phyloP scores from a whole-genome alignment of 2,329 filamentous ascomycete species.

The Falciphora oryzae region DNA sequence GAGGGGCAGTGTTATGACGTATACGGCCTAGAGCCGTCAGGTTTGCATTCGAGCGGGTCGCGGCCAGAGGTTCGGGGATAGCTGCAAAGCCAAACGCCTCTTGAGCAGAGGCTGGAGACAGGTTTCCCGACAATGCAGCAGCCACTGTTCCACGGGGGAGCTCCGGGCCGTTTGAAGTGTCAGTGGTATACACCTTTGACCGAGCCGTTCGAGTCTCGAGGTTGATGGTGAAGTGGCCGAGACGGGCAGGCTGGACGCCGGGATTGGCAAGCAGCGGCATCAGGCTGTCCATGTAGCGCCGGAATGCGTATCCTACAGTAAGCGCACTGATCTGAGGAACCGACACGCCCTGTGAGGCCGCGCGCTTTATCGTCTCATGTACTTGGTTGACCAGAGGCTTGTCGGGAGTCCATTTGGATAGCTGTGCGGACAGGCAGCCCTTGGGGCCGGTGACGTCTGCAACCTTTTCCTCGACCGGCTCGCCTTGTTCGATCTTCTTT shows the following conservation, averaged over 20 bases:
- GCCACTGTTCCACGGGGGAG: constrained; percentile 2
- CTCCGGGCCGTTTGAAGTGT: background rate
- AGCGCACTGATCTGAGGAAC: constrained; percentile 30
- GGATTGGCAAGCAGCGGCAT: constrained; percentile 25
- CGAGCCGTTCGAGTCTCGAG: constrained; percentile 2
- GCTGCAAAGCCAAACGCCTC: constrained; percentile 3
- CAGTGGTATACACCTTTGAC: constrained; percentile 1
- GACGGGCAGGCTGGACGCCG: constrained; percentile 33
- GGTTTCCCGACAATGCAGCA: background rate
- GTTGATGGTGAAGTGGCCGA: constrained; percentile 33
- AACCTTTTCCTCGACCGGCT: constrained; percentile 14
- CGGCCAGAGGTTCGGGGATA: constrained; percentile 4
- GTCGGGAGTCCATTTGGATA: constrained; percentile 25
- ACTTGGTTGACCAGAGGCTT: constrained; percentile 29
- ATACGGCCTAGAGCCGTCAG: constrained; percentile 7
- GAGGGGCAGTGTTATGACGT: background rate
- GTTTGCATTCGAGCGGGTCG: constrained; percentile 1
- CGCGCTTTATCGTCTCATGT: constrained; percentile 27
- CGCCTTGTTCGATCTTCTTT: constrained; percentile 13
- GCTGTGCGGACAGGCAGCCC: constrained; percentile 2
- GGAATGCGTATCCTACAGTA: constrained; percentile 30
- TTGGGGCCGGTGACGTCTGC: constrained; percentile 7
- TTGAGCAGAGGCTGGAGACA: constrained; percentile 2
- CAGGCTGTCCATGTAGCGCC: constrained; percentile 28
- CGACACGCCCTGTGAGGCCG: constrained; percentile 27